Evolutionary conservation across 805 yeast genomes (phyloP), one percentile per base, ranked within the genome.

Genomic region (Cyberlindnera maritima): DNA sequence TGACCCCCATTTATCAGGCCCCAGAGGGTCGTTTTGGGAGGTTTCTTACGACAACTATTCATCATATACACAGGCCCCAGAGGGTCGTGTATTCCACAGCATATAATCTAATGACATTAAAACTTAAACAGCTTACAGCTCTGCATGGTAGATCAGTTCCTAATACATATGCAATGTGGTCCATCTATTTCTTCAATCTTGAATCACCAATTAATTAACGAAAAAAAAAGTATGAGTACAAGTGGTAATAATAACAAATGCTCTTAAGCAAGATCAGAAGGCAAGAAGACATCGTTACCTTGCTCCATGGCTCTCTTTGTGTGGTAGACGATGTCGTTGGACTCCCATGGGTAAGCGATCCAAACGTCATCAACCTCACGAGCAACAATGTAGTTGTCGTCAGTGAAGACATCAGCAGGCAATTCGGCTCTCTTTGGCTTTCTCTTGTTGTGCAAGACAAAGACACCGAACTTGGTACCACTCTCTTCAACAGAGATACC

Each of bases 321-420:
- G 57, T 86, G 94, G 63, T 69, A 71, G 20, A 83, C 89, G 59
- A 86, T 85, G 64, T 86, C 91, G 47, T 76, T 75, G 17, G 85
- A 77, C 64, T 86, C 94, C 95, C 95, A 86, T 39, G 95, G 95
- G 60, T 86, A 86, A 19, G 94, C 91, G 55, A 83, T 85, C 95
- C 95, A 86, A 48, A 74, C 74, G 60, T 87, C 94, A 31, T 86
- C 90, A 38, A 85, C 87, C 34, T 79, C 72, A 67, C 85, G 78
- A 17, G 89, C 90, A 44, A 85, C 90, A 55, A 83, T 79, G 66
- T 86, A 86, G 52, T 75, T 74, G 43, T 78, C 80, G 42, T 78
- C 73, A 36, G 77, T 69, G 69, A 79, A 69, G 57, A 86, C 76
- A 36, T 79, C 83, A 17, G 71, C 74, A 1, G 92, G 91, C 49